These are phyloP conservation scores for Pisolithus thermaeus DNA, from an alignment of 1,284 basidiomycete species.

Conservation along the genomic window DNA sequence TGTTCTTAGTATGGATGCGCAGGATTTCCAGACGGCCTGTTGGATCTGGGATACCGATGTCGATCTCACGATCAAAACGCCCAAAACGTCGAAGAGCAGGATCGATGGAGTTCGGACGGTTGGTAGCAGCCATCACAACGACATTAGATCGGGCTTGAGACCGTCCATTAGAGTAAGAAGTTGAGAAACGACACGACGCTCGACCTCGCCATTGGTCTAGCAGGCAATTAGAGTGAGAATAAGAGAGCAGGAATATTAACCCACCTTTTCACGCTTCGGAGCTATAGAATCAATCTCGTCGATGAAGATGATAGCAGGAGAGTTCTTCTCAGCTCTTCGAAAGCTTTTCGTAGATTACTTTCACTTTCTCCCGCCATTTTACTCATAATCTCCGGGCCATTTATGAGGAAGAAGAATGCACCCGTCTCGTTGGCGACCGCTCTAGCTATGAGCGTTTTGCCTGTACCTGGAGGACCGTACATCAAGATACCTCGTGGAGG, in stretches of 20 bases:
- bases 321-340: slow-evolving; percentile 99
- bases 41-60: slow-evolving; percentile 98
- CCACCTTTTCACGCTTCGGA: slow-evolving; percentile 96
- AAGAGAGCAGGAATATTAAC: neutral
- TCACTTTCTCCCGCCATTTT: slow-evolving; percentile 99
- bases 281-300: slow-evolving; percentile 99
- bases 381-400: slow-evolving; percentile 99
- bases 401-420: slow-evolving; percentile 99
- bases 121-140: slow-evolving; percentile 99
- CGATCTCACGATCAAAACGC: slow-evolving; percentile 98
- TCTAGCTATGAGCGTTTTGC: slow-evolving; percentile 98
- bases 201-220: slow-evolving; percentile 97
- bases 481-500: slow-evolving; percentile 97
- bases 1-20: slow-evolving; percentile 99
- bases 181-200: slow-evolving; percentile 98
- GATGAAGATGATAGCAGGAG: slow-evolving; percentile 99
- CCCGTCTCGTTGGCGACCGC: slow-evolving; percentile 99
- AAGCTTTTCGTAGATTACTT: slow-evolving; percentile 95
- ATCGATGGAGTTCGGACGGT: slow-evolving; percentile 98
- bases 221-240: slow-evolving; percentile 12
- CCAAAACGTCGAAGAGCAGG: slow-evolving; percentile 97
- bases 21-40: slow-evolving; percentile 98
- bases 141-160: slow-evolving; percentile 98
- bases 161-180: slow-evolving; percentile 98
- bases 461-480: slow-evolving; percentile 95